phyloP scores from a whole-genome alignment of 768 basidiomycete species.

The Arthromyces matolae region DNA sequence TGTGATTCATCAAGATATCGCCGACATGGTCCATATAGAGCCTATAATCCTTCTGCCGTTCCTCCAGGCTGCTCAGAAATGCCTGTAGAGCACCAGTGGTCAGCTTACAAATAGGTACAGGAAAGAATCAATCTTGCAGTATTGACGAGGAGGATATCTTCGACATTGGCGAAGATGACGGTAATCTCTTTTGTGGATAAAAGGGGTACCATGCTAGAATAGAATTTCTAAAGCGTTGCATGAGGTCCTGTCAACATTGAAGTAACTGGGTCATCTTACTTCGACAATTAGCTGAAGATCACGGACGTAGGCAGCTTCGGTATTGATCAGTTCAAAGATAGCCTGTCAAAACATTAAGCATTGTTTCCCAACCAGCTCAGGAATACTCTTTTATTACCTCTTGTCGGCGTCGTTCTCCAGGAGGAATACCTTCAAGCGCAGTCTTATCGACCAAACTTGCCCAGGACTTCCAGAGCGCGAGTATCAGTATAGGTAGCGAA shows the following conservation, averaged over 20 bases:
- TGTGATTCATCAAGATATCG: conserved; percentile 73
- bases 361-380: neutral
- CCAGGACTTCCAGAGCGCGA: conserved; percentile 85
- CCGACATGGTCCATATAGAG: conserved; percentile 88
- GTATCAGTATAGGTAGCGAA: conserved; percentile 1
- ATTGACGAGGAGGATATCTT: conserved; percentile 87
- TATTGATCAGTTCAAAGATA: conserved; percentile 92
- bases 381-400: conserved; percentile 46
- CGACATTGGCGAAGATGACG: conserved; percentile 89
- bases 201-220: conserved; percentile 68
- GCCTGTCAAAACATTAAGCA: conserved; percentile 41
- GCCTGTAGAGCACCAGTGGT: conserved; percentile 37
- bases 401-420: conserved; percentile 79
- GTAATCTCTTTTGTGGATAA: conserved; percentile 74
- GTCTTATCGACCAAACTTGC: conserved; percentile 85
- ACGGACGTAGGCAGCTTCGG: conserved; percentile 86
- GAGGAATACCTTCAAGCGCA: conserved; percentile 76
- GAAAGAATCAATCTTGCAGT: conserved; percentile 58
- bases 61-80: conserved; percentile 86
- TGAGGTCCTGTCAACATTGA: neutral
- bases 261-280: conserved; percentile 37
- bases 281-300: conserved; percentile 91
- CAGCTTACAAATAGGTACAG: neutral
- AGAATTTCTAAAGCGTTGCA: conserved; percentile 65
- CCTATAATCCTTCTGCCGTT: conserved; percentile 87